These are phyloP conservation scores for Fusarium sp. DNA, from an alignment of 2,329 filamentous ascomycete genomes.

Conservation along the genomic window DNA sequence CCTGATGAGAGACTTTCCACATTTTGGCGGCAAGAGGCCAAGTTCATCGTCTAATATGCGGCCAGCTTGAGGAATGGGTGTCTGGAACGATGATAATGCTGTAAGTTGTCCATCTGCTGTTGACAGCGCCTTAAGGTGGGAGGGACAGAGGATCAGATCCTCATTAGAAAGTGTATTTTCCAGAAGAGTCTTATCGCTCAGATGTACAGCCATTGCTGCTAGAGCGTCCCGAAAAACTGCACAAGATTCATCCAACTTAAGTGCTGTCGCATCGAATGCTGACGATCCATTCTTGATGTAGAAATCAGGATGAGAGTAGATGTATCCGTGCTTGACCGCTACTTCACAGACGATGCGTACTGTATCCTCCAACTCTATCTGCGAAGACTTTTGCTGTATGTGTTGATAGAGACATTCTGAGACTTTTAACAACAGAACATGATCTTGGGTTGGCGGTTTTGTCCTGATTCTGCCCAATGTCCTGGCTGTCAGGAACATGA, in stretches of 20 bases:
- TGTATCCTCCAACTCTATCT: background rate
- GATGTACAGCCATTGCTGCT: background rate
- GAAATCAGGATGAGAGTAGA: background rate
- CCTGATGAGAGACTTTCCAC: background rate
- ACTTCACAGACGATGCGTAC: background rate
- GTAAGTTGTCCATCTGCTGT: accelerated
- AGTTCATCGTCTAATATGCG: background rate
- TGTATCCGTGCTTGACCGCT: background rate
- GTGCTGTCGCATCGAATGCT: accelerated
- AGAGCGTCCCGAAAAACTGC: background rate
- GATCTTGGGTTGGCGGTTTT: background rate
- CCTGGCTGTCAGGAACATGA: background rate
- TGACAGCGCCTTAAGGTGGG: accelerated
- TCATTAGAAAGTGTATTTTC: background rate
- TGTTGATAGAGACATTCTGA: background rate
- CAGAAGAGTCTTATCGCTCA: background rate
- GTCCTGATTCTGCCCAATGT: background rate
- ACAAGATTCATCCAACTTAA: background rate
- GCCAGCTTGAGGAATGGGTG: background rate
- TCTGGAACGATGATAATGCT: background rate
- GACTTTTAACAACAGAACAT: background rate
- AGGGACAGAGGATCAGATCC: background rate
- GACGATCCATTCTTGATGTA: background rate
- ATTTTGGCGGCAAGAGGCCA: background rate
- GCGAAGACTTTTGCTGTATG: accelerated